Evolutionary conservation across 345 rosid species (phyloP), one percentile per base, ranked within the genome.

Genomic region (Ceriops decandra): DNA sequence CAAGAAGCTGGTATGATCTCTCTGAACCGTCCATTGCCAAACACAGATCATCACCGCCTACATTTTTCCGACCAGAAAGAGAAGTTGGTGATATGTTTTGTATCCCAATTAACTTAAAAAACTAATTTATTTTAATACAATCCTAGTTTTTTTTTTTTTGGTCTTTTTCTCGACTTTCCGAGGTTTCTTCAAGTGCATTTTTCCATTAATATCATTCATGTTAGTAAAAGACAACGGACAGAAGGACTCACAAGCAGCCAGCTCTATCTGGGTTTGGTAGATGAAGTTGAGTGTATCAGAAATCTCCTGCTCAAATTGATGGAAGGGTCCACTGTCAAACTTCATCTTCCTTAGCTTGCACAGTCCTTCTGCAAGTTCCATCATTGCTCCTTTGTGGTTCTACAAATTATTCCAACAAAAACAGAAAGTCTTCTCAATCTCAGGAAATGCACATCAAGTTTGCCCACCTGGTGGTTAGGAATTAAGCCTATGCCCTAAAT

Each of bases 331-430:
- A 13, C 78, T 73, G 36, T 73, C 68, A 52, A 89, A 88, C 68
- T 91, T 73, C 95, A 91, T 84, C 83, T 89, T 91, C 77, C 86
- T 86, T 54, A 93, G 89, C 83, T 89, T 93, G 60, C 95, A 82
- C 0, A 93, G 63, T 35, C 98, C 97, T 68, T 90, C 98, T 62
- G 97, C 98, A 49, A 93, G 70, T 84, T 93, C 96, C 91, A 93
- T 87, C 98, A 93, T 93, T 3, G 97, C 96, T 68, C 96, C 98
- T 74, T 81, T 89, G 76, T 93, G 97, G 70, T 93, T 90, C 96
- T 90, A 62, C 70, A 52, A 42, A 42, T 42, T 11, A 42, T 42
- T 15, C 49, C 49, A 3, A 42, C 49, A 13, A 38, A 38, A 38
- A 11, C 0, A 13, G 15, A 42, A 42, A 5, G 49, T 15, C 19